Evolutionary conservation across 202 grass and related monocot genomes (phyloP), one percentile per base, ranked within the genome.

Genomic region (Miscanthus sacchariflorus): DNA sequence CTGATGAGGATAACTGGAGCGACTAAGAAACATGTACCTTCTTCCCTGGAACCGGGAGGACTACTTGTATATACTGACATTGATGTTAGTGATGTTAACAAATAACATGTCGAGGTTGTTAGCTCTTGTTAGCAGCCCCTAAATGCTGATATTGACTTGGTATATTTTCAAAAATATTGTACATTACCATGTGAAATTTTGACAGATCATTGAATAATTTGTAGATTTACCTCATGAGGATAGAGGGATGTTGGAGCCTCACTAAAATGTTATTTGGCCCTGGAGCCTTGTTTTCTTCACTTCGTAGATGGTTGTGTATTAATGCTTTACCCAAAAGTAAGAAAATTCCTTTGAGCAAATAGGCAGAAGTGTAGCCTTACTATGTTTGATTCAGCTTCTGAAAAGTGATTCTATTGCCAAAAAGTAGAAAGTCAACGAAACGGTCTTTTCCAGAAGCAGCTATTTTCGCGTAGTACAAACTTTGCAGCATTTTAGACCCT

Each of bases 1-100:
- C 42, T 82, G 96, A 98, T 83, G 83, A 91, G 71, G 96, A 99
- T 91, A 98, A 96, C 74, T 99, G 96, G 96, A 99, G 96, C 14
- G 87, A 96, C 68, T 99, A 69, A 93, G 70, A 66, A 72, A 30
- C 70, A 18, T 72, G 67, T 52, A 13, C 18, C 49, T 44, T 21
- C 11, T 35, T 9, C 8, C 25, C 30, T 78, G 21, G 21, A 59
- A 39, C 19, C 28, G 5, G 64, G 64, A 72, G n/a, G 38, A 19
- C 12, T 52, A 36, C 21, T 59, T 49, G 49, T 81, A 43, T 85
- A 66, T 64, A 72, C 24, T 43, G 70, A 67, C 43, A 81, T 77
- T 66, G 38, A 30, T 58, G n/a, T 25, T 23, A 71, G 15, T 44
- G 39, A 81, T 72, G 30, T 27, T 72, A 35, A 77, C 76, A 81